Evolutionary conservation across 352 stramenopile genomes (phyloP).

Genomic region (Phytophthora aleatoria): DNA sequence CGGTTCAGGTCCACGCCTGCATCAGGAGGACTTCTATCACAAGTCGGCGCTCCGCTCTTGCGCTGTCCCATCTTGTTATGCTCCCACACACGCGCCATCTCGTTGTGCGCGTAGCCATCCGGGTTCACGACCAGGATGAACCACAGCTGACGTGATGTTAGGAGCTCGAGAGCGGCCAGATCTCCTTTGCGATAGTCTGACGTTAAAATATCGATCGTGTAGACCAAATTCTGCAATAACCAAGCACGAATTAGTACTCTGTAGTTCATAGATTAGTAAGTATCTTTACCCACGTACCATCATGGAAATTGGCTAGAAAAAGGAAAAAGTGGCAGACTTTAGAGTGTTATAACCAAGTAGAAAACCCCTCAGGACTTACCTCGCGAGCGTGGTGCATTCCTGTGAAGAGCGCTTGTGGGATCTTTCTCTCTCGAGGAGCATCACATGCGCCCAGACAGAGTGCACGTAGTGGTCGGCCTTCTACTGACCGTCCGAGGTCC

Average conservation of each 20-base stretch:
- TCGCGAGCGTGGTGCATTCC: constrained; percentile 87
- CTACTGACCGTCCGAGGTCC: constrained; percentile 59
- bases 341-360: not conserved
- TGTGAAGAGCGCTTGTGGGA: constrained; percentile 76
- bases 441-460: constrained; percentile 72
- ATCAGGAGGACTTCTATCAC: constrained; percentile 37
- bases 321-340: not conserved
- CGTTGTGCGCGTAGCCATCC: constrained; percentile 82
- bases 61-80: constrained; percentile 53
- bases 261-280: not conserved
- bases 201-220: constrained; percentile 80
- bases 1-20: constrained; percentile 82
- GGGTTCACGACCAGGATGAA: constrained; percentile 87
- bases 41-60: constrained; percentile 67
- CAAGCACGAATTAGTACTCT: constrained; percentile 1
- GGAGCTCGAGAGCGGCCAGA: constrained; percentile 51
- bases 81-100: constrained; percentile 62
- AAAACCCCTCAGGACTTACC: constrained; percentile 30
- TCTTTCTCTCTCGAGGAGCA: constrained; percentile 10
- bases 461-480: constrained; percentile 63
- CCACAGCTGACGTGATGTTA: constrained; percentile 79
- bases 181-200: constrained; percentile 64
- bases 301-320: constrained; percentile 78
- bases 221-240: constrained; percentile 68
- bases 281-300: constrained; percentile 49